phyloP scores from a whole-genome alignment of 345 rosid genomes.

The Combretum micranthum region DNA sequence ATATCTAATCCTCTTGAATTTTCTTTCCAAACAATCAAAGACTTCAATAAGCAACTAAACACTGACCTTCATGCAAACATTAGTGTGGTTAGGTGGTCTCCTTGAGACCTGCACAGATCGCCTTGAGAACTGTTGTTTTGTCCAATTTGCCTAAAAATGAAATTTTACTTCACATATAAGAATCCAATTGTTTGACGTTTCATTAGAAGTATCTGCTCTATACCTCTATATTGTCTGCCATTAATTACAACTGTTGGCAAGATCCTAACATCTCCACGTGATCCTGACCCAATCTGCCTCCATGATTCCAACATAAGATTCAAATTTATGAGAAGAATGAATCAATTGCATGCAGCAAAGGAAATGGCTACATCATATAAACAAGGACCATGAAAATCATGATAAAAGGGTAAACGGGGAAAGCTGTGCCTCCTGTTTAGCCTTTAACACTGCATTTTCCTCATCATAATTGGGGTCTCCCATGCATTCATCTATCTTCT shows the following conservation, averaged over 20 bases:
- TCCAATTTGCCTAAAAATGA: constrained; percentile 72
- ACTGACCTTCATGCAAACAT: constrained; percentile 71
- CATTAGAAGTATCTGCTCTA: constrained; percentile 1
- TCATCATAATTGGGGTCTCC: constrained; percentile 70
- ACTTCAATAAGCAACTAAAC: constrained; percentile 6
- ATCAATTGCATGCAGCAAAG: not conserved
- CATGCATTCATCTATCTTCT: constrained; percentile 66
- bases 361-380: not conserved
- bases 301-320: constrained; percentile 8
- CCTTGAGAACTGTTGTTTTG: constrained; percentile 82
- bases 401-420: constrained; percentile 2
- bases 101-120: constrained; percentile 88
- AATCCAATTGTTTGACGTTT: not conserved
- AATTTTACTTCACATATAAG: not conserved
- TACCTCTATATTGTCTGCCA: constrained; percentile 92
- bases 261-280: constrained; percentile 94
- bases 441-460: constrained; percentile 68
- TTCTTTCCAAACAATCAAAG: not conserved
- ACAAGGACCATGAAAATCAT: not conserved
- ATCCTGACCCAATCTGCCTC: constrained; percentile 74
- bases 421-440: constrained; percentile 88
- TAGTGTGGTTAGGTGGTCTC: constrained; percentile 95
- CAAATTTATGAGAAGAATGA: not conserved
- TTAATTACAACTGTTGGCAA: constrained; percentile 94
- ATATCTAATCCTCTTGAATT: not conserved